Evolutionary conservation across 1,139 yeast genomes (phyloP).

Genomic region (Debaryomyces subglobosus): DNA sequence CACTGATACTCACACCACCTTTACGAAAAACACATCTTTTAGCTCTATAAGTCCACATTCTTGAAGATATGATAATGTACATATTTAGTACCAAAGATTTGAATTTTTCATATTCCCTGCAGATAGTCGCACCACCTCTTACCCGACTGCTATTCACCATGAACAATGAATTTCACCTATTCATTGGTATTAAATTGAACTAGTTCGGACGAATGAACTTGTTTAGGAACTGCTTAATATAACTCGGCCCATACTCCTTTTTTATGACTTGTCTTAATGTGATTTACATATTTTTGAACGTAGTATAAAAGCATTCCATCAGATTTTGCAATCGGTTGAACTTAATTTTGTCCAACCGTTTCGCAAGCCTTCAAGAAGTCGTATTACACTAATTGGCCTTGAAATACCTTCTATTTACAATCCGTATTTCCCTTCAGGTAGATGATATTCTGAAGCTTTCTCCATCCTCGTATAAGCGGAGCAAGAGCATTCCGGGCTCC

Average conservation of each 20-base stretch:
- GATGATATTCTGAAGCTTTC: not conserved
- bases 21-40: not conserved
- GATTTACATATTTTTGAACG: not conserved
- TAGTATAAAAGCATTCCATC: not conserved
- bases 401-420: too few relatives aligned
- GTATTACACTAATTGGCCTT: too few relatives aligned
- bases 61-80: not conserved
- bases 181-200: not conserved
- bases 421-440: not conserved
- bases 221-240: too few relatives aligned
- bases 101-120: conserved; percentile 8
- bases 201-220: not conserved
- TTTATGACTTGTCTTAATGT: not conserved
- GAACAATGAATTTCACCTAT: not conserved
- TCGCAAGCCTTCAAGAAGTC: not conserved
- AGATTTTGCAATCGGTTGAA: not conserved
- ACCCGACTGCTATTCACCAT: not conserved
- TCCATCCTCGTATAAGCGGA: not conserved
- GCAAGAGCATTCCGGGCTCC: not conserved
- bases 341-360: too few relatives aligned
- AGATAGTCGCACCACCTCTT: conserved; percentile 1
- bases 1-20: not conserved
- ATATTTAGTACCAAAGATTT: not conserved
- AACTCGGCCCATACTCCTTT: not conserved
- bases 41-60: conserved; percentile 2